Evolutionary conservation across 2,329 filamentous ascomycete genomes (phyloP).

Genomic region (Niveomyces coronatus): DNA sequence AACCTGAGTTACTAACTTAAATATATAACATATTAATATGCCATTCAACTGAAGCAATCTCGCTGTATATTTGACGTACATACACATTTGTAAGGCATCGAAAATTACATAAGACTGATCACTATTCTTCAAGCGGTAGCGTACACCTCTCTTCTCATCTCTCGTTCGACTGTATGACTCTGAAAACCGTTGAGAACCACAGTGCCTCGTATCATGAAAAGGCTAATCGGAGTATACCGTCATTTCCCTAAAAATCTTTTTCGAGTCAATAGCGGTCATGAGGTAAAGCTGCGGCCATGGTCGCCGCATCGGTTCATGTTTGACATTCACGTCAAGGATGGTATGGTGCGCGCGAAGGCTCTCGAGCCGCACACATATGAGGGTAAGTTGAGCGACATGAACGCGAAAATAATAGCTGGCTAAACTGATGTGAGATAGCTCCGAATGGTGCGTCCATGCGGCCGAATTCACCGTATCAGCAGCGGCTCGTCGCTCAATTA

Average conservation of each 20-base stretch:
- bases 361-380: constrained; percentile 6
- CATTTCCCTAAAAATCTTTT: constrained; percentile 11
- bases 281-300: constrained; percentile 9
- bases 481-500: constrained; percentile 10
- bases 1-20: too few relatives aligned
- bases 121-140: too few relatives aligned
- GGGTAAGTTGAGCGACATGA: constrained; percentile 2
- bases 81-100: too few relatives aligned
- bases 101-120: too few relatives aligned
- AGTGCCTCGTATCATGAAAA: constrained; percentile 8
- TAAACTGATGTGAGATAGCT: constrained; percentile 5
- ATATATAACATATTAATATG: too few relatives aligned
- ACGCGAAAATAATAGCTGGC: neutral
- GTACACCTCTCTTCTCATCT: too few relatives aligned
- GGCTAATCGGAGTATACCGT: constrained; percentile 8
- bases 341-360: constrained; percentile 8
- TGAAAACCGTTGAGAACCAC: too few relatives aligned
- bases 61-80: too few relatives aligned
- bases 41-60: too few relatives aligned
- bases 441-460: constrained; percentile 16
- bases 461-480: constrained; percentile 14
- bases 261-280: constrained; percentile 11
- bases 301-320: constrained; percentile 7
- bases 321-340: constrained; percentile 3
- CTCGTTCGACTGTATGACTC: too few relatives aligned